Evolutionary conservation across 2,329 filamentous ascomycete species (phyloP).

Genomic region (Metarhizium rileyi): DNA sequence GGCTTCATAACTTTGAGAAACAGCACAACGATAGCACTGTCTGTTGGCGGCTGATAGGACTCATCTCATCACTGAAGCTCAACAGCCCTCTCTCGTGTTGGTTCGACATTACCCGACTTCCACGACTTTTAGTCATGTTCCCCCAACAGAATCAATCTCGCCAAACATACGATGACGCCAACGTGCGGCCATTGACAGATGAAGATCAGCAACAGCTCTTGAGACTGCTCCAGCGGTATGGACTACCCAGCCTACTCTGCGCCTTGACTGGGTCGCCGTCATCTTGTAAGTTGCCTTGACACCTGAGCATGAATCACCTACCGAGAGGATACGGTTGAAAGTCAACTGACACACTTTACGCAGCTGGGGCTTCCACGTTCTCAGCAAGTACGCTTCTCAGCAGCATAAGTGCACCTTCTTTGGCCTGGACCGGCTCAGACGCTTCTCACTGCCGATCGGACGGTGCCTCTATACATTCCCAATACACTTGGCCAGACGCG

Average conservation of each 20-base stretch:
- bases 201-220: conserved; percentile 29
- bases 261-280: conserved; percentile 25
- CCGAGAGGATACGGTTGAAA: too few relatives aligned
- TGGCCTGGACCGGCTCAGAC: conserved; percentile 32
- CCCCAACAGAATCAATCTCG: conserved; percentile 16
- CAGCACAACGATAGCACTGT: not conserved
- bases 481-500: conserved; percentile 27
- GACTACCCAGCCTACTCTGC: conserved; percentile 26
- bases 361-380: conserved; percentile 29
- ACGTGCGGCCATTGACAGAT: conserved; percentile 25
- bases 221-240: conserved; percentile 28
- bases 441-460: conserved; percentile 30
- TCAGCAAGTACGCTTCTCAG: conserved; percentile 31
- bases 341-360: conserved; percentile 2
- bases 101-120: not conserved
- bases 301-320: too few relatives aligned
- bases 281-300: conserved; percentile 22
- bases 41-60: not conserved
- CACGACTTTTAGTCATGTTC: conserved; percentile 19
- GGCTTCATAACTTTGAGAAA: not conserved
- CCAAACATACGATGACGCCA: conserved; percentile 23
- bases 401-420: conserved; percentile 29
- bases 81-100: not conserved
- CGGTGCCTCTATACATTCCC: conserved; percentile 28
- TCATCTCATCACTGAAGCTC: not conserved